A percentile compares a stretch with the other conserved stretches of the same genome.
These are phyloP conservation scores for Sherardia arvensis DNA, from an alignment of 257 asterid species.

Conservation along the genomic window DNA sequence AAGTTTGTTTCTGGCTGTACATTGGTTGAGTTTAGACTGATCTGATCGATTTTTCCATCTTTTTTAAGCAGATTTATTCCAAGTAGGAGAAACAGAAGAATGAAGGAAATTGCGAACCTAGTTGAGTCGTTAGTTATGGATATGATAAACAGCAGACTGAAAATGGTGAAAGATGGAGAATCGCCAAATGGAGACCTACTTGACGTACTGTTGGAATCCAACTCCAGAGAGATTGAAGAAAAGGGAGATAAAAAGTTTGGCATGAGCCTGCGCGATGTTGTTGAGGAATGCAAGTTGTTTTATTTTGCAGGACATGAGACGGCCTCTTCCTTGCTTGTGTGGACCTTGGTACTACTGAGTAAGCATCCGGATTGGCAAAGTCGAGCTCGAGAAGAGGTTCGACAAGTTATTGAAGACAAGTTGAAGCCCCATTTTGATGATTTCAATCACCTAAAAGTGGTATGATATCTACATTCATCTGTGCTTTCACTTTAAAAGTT, in stretches of 20 bases:
- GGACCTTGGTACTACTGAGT: not conserved
- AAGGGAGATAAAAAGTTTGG: slow-evolving; percentile 7
- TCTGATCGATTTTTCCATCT: not conserved
- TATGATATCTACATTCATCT: too few relatives aligned
- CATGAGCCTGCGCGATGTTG: slow-evolving; percentile 16
- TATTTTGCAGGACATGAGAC: not conserved
- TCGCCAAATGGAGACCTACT: slow-evolving; percentile 13
- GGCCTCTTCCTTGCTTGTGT: not conserved
- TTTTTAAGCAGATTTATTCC: slow-evolving; percentile 7
- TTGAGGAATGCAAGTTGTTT: not conserved
- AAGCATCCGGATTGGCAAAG: not conserved
- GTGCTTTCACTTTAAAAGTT: not conserved
- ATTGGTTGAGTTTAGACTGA: not conserved
- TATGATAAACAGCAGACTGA: slow-evolving; percentile 12
- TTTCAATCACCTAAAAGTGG: slow-evolving; percentile 20
- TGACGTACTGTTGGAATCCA: slow-evolving; percentile 18
- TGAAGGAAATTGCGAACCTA: slow-evolving; percentile 6
- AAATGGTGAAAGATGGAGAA: slow-evolving; percentile 10
- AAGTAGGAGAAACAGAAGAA: slow-evolving; percentile 12
- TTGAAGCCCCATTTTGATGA: slow-evolving; percentile 11
- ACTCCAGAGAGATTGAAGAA: slow-evolving; percentile 6
- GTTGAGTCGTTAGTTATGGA: slow-evolving; percentile 10
- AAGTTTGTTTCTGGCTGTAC: not conserved
- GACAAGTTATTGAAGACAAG: not conserved
- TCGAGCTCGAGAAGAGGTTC: not conserved